Conservation (phyloP, 345 rosid species). For the Heritiera littoralis region DNA sequence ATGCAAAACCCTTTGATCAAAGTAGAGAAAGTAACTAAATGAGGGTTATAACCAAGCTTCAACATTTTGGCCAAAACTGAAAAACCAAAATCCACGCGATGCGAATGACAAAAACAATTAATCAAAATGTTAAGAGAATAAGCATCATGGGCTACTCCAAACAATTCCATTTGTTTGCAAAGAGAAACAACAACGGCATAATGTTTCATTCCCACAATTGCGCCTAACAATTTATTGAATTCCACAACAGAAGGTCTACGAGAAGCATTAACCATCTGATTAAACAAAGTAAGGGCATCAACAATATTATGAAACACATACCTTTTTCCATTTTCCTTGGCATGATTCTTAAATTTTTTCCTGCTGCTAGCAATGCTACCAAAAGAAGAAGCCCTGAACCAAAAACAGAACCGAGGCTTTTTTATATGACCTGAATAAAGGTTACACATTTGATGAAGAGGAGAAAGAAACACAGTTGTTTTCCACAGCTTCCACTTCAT, state of each 20-base stretch:
- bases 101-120: conserved; percentile 20
- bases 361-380: background rate
- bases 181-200: conserved; percentile 1
- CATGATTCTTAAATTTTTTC: background rate
- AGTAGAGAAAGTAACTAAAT: conserved; percentile 14
- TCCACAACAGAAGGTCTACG: background rate
- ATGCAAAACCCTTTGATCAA: conserved; percentile 23
- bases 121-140: conserved; percentile 8
- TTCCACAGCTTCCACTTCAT: too few species aligned
- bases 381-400: background rate
- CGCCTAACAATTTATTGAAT: conserved; percentile 4
- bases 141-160: background rate
- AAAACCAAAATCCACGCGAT: conserved; percentile 1
- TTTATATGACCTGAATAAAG: too few species aligned
- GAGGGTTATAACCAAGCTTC: conserved; percentile 21
- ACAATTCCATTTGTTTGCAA: conserved; percentile 8
- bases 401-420: too few species aligned
- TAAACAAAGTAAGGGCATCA: conserved; percentile 9
- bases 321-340: background rate
- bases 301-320: background rate
- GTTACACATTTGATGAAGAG: too few species aligned
- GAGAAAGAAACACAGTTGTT: too few species aligned
- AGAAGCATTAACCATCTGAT: background rate
- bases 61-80: conserved; percentile 19
- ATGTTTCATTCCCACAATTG: conserved; percentile 10